Percentiles rank a stretch among this genome's conserved stretches.
phyloP scores from a whole-genome alignment of 1,284 basidiomycete genomes.

The Coriolopsis trogii region DNA sequence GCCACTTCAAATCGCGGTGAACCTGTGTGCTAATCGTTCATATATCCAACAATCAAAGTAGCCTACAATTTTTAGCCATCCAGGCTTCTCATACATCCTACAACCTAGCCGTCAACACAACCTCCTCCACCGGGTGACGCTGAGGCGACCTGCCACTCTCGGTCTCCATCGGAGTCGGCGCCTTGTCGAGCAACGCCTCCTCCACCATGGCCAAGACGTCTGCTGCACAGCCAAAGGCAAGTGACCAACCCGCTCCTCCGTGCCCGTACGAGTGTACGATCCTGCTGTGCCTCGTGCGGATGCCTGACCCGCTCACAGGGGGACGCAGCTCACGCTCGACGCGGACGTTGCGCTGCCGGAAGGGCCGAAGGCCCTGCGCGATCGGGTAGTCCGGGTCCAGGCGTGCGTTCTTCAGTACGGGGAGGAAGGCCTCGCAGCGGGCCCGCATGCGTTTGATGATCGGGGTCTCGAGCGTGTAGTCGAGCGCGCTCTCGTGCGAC shows the following conservation, averaged over 20 bases:
- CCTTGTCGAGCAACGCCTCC: slow-evolving; percentile 8
- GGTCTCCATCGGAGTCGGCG: slow-evolving; percentile 1
- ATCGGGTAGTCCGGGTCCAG: slow-evolving; percentile 34
- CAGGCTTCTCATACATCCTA: not conserved
- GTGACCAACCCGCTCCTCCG: slow-evolving; percentile 32
- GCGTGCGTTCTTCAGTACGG: slow-evolving; percentile 35
- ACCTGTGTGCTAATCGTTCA: no score
- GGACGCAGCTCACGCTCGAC: slow-evolving; percentile 37
- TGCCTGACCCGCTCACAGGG: slow-evolving; percentile 18
- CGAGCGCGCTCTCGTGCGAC: slow-evolving; percentile 33
- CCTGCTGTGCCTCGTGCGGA: slow-evolving; percentile 27
- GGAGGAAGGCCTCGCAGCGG: slow-evolving; percentile 36
- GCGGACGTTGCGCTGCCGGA: slow-evolving; percentile 36
- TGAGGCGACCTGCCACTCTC: not conserved
- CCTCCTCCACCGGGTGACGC: not conserved
- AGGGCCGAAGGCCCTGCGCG: slow-evolving; percentile 40
- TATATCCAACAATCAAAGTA: no score
- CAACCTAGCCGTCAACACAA: not conserved
- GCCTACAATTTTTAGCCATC: no score
- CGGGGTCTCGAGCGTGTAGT: slow-evolving; percentile 37
- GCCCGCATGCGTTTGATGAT: slow-evolving; percentile 39
- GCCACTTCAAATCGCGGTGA: no score
- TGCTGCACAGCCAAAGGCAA: slow-evolving; percentile 12
- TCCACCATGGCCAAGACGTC: slow-evolving; percentile 12
- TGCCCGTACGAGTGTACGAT: slow-evolving; percentile 41